Conservation (phyloP, 106 monocot species). For the Xerophyta viscosa region DNA sequence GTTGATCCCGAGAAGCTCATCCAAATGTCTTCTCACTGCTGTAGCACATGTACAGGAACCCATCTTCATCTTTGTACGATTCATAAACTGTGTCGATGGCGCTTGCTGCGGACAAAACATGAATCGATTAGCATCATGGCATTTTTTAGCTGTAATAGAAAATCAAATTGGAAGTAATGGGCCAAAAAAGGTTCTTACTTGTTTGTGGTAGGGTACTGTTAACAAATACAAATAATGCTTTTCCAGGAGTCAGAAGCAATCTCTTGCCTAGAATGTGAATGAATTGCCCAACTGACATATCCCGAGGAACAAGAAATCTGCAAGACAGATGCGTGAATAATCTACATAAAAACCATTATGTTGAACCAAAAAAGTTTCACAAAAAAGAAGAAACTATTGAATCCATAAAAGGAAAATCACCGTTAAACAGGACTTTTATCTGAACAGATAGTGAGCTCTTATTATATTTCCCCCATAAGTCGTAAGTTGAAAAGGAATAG, state of each 20-base stretch:
- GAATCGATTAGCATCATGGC: not conserved
- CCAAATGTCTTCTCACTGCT: conserved; percentile 65
- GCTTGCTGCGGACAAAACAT: conserved; percentile 12
- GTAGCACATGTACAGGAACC: conserved; percentile 68
- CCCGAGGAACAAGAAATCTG: conserved; percentile 72
- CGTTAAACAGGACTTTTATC: no score
- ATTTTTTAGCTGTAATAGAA: not conserved
- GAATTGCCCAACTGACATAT: conserved; percentile 90
- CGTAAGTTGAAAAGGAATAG: no score
- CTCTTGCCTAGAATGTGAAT: conserved; percentile 63
- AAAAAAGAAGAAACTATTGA: no score
- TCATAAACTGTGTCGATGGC: conserved; percentile 38
- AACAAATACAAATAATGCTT: conserved; percentile 85
- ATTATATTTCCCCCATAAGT: no score
- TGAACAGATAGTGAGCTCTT: no score
- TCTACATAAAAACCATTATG: no score
- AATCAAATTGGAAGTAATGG: not conserved
- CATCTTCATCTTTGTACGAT: conserved; percentile 51
- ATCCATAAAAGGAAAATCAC: no score
- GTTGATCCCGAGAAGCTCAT: not conserved
- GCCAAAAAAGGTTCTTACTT: conserved; percentile 19
- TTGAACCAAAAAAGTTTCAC: no score
- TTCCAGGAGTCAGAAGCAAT: conserved; percentile 67
- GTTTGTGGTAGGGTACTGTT: conserved; percentile 82
- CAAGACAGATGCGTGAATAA: not conserved